A percentile compares a stretch with the other conserved stretches of the same genome.
Evolutionary conservation across 2,329 filamentous ascomycete genomes (phyloP).

Genomic region (Cladosporium cucumerinum): DNA sequence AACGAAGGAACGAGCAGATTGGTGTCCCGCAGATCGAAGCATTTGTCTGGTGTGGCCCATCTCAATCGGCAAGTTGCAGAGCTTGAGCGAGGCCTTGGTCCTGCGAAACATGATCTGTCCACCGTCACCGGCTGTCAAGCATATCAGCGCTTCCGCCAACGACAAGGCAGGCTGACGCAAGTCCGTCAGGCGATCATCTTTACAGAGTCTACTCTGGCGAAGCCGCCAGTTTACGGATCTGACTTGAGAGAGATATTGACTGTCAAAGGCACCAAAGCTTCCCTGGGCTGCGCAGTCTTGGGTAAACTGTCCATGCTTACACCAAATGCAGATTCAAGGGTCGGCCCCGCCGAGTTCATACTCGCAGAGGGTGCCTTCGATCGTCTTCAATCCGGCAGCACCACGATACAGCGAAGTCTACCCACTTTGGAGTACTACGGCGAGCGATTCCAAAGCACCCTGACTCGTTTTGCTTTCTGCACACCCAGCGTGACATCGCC

Average conservation of each 20-base stretch:
- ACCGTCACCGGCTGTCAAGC: constrained; percentile 27
- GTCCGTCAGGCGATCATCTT: constrained; percentile 29
- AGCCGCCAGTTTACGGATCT: constrained; percentile 29
- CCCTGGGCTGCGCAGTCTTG: constrained; percentile 13
- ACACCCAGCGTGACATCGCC: constrained; percentile 81
- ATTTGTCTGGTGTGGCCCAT: constrained; percentile 23
- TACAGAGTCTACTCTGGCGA: constrained; percentile 23
- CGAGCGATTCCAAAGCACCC: constrained; percentile 65
- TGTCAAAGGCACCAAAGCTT: constrained; percentile 16
- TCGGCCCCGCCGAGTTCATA: constrained; percentile 1
- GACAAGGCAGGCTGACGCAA: constrained; percentile 27
- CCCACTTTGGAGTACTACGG: constrained; percentile 71
- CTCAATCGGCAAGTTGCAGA: constrained; percentile 24
- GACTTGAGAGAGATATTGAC: constrained; percentile 32
- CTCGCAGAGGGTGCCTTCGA: constrained; percentile 28
- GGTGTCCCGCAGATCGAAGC: constrained; percentile 22
- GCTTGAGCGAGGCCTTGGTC: constrained; percentile 20
- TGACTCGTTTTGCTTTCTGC: constrained; percentile 87
- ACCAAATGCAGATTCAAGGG: constrained; percentile 7
- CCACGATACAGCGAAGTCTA: constrained; percentile 27
- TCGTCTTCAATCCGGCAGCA: constrained; percentile 23
- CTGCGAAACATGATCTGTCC: constrained; percentile 24
- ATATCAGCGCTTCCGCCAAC: constrained; percentile 25
- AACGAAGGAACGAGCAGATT: constrained; percentile 23
- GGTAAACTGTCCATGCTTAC: constrained; percentile 14